Evolutionary conservation across 768 basidiomycete genomes (phyloP).

Genomic region (Tremella mesenterica): DNA sequence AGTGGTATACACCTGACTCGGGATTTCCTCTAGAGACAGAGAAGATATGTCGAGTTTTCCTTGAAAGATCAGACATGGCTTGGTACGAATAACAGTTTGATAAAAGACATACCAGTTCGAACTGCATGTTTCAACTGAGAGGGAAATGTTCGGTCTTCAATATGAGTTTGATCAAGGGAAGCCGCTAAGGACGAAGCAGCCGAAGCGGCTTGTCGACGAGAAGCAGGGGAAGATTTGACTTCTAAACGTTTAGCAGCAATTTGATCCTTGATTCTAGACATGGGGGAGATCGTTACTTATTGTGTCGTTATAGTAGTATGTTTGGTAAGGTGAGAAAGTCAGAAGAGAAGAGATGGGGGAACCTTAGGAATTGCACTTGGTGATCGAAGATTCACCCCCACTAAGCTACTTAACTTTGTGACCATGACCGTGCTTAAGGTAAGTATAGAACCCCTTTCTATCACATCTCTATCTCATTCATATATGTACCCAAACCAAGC

Average conservation of each 20-base stretch:
- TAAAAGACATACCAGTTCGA: conserved; percentile 18
- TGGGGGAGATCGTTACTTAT: too few species aligned
- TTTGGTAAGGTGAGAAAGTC: too few species aligned
- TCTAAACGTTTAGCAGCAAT: conserved; percentile 36
- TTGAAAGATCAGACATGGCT: not conserved
- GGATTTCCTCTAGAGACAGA: conserved; percentile 16
- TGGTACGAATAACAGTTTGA: not conserved
- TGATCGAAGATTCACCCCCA: too few species aligned
- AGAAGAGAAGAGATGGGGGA: too few species aligned
- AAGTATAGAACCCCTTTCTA: too few species aligned
- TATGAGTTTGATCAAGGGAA: not conserved
- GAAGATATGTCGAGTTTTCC: conserved; percentile 33
- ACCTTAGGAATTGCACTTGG: too few species aligned
- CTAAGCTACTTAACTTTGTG: too few species aligned
- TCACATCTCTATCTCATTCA: too few species aligned
- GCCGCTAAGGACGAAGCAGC: not conserved
- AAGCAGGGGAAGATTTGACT: conserved; percentile 2
- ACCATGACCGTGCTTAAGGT: too few species aligned
- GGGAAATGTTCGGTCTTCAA: conserved; percentile 18
- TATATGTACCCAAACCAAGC: too few species aligned
- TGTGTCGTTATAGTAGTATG: too few species aligned
- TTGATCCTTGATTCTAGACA: conserved; percentile 18
- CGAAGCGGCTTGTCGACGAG: not conserved
- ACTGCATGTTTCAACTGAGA: conserved; percentile 25
- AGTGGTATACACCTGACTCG: conserved; percentile 24